Conservation (phyloP, 208 protist species). For the Trypanosoma cruzi region DNA sequence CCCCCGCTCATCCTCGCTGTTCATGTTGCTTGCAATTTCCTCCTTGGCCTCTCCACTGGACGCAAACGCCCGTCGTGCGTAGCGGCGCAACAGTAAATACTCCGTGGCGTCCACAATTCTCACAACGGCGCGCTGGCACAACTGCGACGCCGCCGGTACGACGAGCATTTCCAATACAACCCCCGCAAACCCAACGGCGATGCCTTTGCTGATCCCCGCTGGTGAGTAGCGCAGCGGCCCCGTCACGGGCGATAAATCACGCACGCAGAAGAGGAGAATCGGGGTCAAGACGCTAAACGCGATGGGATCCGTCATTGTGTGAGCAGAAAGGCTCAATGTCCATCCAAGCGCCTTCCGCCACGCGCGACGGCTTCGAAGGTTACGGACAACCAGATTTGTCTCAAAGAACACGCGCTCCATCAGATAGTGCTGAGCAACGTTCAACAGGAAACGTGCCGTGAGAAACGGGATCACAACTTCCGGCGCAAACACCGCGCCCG, state of each 20-base stretch:
- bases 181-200: conserved; percentile 34
- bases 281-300: conserved; percentile 64
- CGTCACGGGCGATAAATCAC: conserved; percentile 25
- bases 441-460: conserved; percentile 42
- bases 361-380: conserved; percentile 63
- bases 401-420: conserved; percentile 63
- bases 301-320: conserved; percentile 68
- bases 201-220: conserved; percentile 34
- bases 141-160: conserved; percentile 47
- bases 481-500: conserved; percentile 15
- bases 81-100: conserved; percentile 81
- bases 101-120: conserved; percentile 63
- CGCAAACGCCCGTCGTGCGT: conserved; percentile 31
- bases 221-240: conserved; percentile 43
- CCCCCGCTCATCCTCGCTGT: conserved; percentile 12
- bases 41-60: not conserved
- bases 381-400: conserved; percentile 65
- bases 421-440: conserved; percentile 45
- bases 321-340: conserved; percentile 54
- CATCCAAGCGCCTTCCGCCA: conserved; percentile 56
- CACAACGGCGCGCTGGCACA: conserved; percentile 68
- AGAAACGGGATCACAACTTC: conserved; percentile 35
- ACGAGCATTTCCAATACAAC: conserved; percentile 54
- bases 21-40: conserved; percentile 5
- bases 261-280: conserved; percentile 36